phyloP scores from a whole-genome alignment of 2,329 filamentous ascomycete genomes.

The Aspergillus costaricaensis region DNA sequence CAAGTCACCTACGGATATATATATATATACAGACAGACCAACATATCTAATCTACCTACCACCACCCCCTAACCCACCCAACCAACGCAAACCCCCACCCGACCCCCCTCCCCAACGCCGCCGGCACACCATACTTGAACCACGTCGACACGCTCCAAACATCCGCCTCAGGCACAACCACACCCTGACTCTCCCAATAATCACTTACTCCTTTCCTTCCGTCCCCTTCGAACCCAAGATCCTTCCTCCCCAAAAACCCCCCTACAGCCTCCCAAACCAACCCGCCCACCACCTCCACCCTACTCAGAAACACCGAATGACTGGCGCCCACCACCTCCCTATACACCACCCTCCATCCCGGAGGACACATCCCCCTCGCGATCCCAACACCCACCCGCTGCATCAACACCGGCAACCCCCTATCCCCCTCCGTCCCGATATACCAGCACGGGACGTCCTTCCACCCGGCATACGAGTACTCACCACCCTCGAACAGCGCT shows the following conservation, averaged over 20 bases:
- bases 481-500: constrained; percentile 49
- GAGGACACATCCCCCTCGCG: constrained; percentile 36
- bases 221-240: too few relatives aligned
- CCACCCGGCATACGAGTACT: constrained; percentile 52
- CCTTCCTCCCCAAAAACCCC: constrained; percentile 25
- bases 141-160: too few relatives aligned
- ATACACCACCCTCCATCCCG: constrained; percentile 31
- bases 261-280: constrained; percentile 43
- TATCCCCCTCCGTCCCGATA: constrained; percentile 48
- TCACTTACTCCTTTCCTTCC: too few relatives aligned
- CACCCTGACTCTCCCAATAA: too few relatives aligned
- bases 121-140: too few relatives aligned
- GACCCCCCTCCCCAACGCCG: too few relatives aligned
- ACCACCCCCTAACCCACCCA: too few relatives aligned
- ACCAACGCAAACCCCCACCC: too few relatives aligned
- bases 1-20: too few relatives aligned
- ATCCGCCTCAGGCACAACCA: too few relatives aligned
- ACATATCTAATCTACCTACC: too few relatives aligned
- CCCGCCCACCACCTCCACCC: constrained; percentile 42
- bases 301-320: constrained; percentile 55
- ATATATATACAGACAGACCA: too few relatives aligned
- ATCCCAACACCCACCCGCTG: constrained; percentile 44
- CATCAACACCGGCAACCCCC: constrained; percentile 40
- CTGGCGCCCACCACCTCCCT: constrained; percentile 46
- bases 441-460: constrained; percentile 50